Percentiles rank a stretch among this genome's conserved stretches.
Conservation (phyloP, 768 basidiomycete species). For the Obba rivulosa region DNA sequence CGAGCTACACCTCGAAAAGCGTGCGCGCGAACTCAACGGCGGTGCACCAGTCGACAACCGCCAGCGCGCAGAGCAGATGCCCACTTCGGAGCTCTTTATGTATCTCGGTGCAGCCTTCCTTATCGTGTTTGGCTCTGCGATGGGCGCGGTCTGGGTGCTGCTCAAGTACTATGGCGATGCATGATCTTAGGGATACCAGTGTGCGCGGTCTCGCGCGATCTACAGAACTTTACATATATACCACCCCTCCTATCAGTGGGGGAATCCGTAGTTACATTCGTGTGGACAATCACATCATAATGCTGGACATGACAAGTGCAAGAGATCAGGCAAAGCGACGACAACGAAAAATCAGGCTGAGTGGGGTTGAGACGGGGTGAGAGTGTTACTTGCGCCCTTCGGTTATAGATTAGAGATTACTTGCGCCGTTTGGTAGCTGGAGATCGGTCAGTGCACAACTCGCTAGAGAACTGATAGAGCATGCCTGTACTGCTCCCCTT, state of each 20-base stretch:
- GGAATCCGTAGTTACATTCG: neutral
- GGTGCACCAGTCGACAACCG: conserved; percentile 3
- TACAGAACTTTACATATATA: neutral
- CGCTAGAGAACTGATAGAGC: conserved; percentile 8
- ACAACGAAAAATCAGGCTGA: neutral
- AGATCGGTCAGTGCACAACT: neutral
- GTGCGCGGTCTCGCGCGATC: neutral
- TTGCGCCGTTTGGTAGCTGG: neutral
- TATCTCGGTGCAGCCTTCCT: conserved; percentile 24
- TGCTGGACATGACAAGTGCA: neutral
- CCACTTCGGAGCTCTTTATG: conserved; percentile 20
- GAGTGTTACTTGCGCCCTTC: no score
- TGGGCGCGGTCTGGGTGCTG: conserved; percentile 19
- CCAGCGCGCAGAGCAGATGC: conserved; percentile 1
- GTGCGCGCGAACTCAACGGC: conserved; percentile 16
- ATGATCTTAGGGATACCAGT: no score
- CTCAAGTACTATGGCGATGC: conserved; percentile 11
- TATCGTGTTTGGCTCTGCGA: conserved; percentile 23
- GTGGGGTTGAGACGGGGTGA: neutral
- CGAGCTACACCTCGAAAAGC: conserved; percentile 25
- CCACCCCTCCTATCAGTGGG: no score
- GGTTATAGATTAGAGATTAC: neutral
- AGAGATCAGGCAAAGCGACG: neutral
- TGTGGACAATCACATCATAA: neutral
- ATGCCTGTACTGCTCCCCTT: conserved; percentile 25